phyloP scores from a whole-genome alignment of 1,284 basidiomycete genomes.

The Ustilago shanxiensis region DNA sequence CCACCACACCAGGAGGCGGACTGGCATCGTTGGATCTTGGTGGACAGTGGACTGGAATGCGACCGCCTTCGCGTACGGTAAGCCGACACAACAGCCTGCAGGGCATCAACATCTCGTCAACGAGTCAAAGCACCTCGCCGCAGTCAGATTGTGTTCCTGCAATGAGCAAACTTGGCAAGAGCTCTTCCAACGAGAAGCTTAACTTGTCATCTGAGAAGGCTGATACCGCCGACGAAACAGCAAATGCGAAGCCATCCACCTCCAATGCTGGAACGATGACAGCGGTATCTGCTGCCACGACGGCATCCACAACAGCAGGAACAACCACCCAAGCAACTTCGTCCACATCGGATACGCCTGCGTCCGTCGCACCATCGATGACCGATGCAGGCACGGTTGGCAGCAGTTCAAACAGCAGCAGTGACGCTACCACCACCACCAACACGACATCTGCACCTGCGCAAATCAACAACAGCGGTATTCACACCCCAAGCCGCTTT shows the following conservation, averaged over 20 bases:
- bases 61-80: constrained; percentile 42
- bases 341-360: constrained; percentile 11
- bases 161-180: constrained; percentile 32
- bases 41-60: constrained; percentile 52
- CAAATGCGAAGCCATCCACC: constrained; percentile 11
- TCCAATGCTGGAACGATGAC: constrained; percentile 14
- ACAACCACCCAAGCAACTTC: neutral
- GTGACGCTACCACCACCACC: constrained; percentile 1
- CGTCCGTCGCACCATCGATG: constrained; percentile 10
- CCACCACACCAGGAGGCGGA: constrained; percentile 36
- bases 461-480: constrained; percentile 34
- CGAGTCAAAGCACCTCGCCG: constrained; percentile 33
- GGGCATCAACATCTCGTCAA: constrained; percentile 32
- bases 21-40: constrained; percentile 45
- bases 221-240: constrained; percentile 7
- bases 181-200: constrained; percentile 40
- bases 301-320: neutral
- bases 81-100: constrained; percentile 55
- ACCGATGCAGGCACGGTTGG: constrained; percentile 1
- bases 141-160: constrained; percentile 37
- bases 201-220: constrained; percentile 22
- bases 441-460: constrained; percentile 32
- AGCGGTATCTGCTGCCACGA: constrained; percentile 6
- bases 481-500: constrained; percentile 53
- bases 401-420: constrained; percentile 1